Evolutionary conservation across 2,329 filamentous ascomycete genomes (phyloP).

Genomic region (Ophiocordyceps unilateralis): DNA sequence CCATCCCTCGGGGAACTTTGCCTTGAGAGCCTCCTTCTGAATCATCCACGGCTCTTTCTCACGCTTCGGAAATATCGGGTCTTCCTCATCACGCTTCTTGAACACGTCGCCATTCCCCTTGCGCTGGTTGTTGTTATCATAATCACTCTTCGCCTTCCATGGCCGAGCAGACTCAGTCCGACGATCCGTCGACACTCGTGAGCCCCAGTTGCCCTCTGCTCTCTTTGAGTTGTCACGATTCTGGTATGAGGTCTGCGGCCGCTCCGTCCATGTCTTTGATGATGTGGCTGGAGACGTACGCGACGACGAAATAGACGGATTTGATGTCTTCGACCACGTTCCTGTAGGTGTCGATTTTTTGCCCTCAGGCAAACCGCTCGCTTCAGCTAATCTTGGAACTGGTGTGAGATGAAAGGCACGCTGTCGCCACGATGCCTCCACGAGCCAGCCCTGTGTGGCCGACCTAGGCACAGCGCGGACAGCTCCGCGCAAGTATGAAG

Average conservation of each 20-base stretch:
- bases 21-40: conserved; percentile 32
- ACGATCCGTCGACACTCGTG: no score
- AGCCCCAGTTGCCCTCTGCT: no score
- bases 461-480: not conserved
- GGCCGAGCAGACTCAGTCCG: not conserved
- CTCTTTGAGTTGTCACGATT: not conserved
- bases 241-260: no score
- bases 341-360: not conserved
- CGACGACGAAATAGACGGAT: no score
- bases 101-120: not conserved
- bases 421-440: not conserved
- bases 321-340: not conserved
- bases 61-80: not conserved
- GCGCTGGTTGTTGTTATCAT: not conserved
- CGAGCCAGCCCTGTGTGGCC: not conserved
- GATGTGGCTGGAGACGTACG: no score
- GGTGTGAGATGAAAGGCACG: conserved; percentile 7
- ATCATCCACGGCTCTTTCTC: not conserved
- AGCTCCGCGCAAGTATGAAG: conserved; percentile 1
- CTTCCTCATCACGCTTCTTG: not conserved
- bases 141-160: not conserved
- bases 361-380: not conserved
- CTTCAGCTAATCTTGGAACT: conserved; percentile 5
- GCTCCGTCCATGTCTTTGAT: no score
- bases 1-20: conserved; percentile 75